Conservation (phyloP, 306 rosid species). For the Ziziphus jujuba region DNA sequence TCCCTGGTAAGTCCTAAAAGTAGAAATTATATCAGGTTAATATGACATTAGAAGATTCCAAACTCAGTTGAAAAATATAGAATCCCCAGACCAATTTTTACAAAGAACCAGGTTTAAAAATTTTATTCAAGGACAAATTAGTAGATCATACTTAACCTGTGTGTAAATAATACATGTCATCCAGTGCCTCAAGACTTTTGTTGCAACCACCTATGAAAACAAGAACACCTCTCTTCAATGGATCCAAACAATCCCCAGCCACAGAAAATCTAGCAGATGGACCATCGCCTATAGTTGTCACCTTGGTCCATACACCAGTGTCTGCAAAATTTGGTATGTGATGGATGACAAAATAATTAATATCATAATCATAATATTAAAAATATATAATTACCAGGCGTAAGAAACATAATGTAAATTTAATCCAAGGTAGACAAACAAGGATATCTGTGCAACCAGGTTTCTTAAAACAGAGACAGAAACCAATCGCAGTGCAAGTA, state of each 20-base stretch:
- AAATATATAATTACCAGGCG: neutral
- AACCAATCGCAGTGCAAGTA: no score
- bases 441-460: neutral
- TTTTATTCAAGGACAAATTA: neutral
- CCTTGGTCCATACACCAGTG: slow-evolving; percentile 80
- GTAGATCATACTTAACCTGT: slow-evolving; percentile 62
- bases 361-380: slow-evolving; percentile 8
- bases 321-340: slow-evolving; percentile 48
- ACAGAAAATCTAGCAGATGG: slow-evolving; percentile 97
- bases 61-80: slow-evolving; percentile 3
- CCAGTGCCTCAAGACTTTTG: slow-evolving; percentile 90
- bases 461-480: neutral
- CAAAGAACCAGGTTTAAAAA: neutral
- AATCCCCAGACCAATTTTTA: neutral
- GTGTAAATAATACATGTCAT: slow-evolving; percentile 83
- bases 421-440: neutral
- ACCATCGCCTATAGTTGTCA: slow-evolving; percentile 56
- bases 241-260: slow-evolving; percentile 92
- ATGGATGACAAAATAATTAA: slow-evolving; percentile 19
- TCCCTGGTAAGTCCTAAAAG: slow-evolving; percentile 72
- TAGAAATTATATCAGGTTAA: slow-evolving; percentile 30
- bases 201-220: slow-evolving; percentile 95
- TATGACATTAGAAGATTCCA: slow-evolving; percentile 21
- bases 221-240: slow-evolving; percentile 76
- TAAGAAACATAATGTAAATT: slow-evolving; percentile 4